Conservation (phyloP, 2,329 filamentous ascomycete genomes). For the Chaetomiaceae sp. region DNA sequence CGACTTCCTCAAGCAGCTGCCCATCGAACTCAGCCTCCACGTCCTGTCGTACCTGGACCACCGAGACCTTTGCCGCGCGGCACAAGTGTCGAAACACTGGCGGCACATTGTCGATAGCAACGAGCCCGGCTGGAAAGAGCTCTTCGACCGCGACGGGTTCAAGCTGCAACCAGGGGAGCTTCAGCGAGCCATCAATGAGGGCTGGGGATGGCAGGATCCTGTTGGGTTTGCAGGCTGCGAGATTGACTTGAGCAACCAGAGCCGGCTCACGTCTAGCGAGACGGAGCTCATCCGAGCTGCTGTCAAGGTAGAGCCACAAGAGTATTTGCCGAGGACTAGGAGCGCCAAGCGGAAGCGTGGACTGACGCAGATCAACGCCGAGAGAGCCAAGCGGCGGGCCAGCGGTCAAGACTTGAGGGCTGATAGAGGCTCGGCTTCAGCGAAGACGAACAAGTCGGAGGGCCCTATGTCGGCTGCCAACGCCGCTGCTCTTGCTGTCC, state of each 20-base stretch:
- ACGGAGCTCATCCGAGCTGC: slow-evolving; percentile 43
- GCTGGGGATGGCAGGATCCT: slow-evolving; percentile 97
- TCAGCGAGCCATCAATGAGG: slow-evolving; percentile 78
- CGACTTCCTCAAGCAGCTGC: slow-evolving; percentile 81
- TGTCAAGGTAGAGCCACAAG: slow-evolving; percentile 38
- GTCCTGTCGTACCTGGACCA: slow-evolving; percentile 83
- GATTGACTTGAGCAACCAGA: slow-evolving; percentile 66
- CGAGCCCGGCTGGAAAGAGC: slow-evolving; percentile 91
- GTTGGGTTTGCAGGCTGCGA: slow-evolving; percentile 71
- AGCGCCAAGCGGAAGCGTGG: slow-evolving; percentile 55
- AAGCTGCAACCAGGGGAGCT: slow-evolving; percentile 75
- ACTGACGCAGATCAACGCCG: slow-evolving; percentile 41
- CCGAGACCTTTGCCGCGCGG: slow-evolving; percentile 80
- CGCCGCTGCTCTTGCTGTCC: slow-evolving; percentile 76
- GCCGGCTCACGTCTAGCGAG: slow-evolving; percentile 49
- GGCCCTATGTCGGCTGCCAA: slow-evolving; percentile 83
- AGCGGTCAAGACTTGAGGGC: slow-evolving; percentile 46
- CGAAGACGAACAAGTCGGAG: slow-evolving; percentile 58
- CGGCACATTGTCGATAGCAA: slow-evolving; percentile 85
- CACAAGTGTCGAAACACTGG: slow-evolving; percentile 94
- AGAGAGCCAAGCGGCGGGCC: slow-evolving; percentile 51
- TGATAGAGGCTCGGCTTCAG: slow-evolving; percentile 37
- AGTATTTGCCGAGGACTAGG: slow-evolving; percentile 39
- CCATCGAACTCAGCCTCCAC: slow-evolving; percentile 80
- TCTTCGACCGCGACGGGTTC: slow-evolving; percentile 83